Percentiles rank a stretch among this genome's conserved stretches.
Conservation (phyloP, 768 basidiomycete genomes). For the Lyophyllum semitale region DNA sequence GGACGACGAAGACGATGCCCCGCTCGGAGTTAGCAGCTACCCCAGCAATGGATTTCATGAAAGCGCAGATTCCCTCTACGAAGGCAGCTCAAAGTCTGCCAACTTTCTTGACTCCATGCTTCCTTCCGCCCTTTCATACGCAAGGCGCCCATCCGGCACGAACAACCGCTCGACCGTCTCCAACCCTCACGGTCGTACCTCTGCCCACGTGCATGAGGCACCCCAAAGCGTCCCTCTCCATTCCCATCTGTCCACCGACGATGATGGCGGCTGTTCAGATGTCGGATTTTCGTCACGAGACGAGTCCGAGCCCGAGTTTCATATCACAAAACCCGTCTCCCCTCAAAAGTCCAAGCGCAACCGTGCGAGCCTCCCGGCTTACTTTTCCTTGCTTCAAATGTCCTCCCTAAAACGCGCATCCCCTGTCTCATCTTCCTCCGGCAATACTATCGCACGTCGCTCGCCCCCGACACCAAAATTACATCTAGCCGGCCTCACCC, state of each 20-base stretch:
- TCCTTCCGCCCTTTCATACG: conserved; percentile 58
- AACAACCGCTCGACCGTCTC: conserved; percentile 68
- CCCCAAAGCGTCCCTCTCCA: conserved; percentile 45
- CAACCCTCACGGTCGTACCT: conserved; percentile 55
- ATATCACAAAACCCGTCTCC: conserved; percentile 26
- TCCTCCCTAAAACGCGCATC: conserved; percentile 41
- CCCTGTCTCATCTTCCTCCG: conserved; percentile 49
- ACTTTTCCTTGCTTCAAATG: conserved; percentile 72
- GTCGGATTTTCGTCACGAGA: conserved; percentile 41
- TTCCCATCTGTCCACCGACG: conserved; percentile 42
- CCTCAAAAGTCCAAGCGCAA: conserved; percentile 56
- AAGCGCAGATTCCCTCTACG: conserved; percentile 38
- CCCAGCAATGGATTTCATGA: conserved; percentile 37
- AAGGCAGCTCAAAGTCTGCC: conserved; percentile 45
- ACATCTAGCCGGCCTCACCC: conserved; percentile 30
- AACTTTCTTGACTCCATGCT: conserved; percentile 33
- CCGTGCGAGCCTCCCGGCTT: conserved; percentile 74
- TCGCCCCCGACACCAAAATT: conserved; percentile 68
- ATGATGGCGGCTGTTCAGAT: conserved; percentile 46
- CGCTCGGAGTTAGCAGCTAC: conserved; percentile 30
- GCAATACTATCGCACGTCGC: conserved; percentile 44
- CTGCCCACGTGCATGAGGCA: conserved; percentile 36
- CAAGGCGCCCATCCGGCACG: conserved; percentile 70
- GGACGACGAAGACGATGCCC: conserved; percentile 64
- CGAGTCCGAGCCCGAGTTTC: conserved; percentile 32